Evolutionary conservation across 192 early-diverging fungal genomes (phyloP), one percentile per base, ranked within the genome.

Genomic region (Coemansia sp.): DNA sequence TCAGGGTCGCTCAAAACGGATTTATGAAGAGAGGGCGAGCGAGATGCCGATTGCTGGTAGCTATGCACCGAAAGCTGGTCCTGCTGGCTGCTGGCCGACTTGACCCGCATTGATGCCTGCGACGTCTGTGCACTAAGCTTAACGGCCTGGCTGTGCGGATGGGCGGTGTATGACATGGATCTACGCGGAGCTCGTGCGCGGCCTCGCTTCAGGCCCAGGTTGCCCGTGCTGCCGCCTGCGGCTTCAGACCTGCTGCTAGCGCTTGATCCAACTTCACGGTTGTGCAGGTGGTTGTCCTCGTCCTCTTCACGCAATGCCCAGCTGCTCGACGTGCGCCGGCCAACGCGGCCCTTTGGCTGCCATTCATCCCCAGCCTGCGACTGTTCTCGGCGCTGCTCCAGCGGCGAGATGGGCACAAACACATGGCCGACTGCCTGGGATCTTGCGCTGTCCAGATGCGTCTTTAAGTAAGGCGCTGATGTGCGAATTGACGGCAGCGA

Each of bases 371-470:
- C n/a, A 12, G 51, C 42, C 6, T 52, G 60, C 10, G 38, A 30
- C 15, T 69, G 66, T 30, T 69, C 73, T 18, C 73, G 73, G 40
- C 62, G 73, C 47, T 76, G 73, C 43, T 76, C 73, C 3, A 76
- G 54, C 5, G 73, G 73, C 28, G 73, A 76, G 48, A 76, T 69
- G 1, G 73, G 73, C 41, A 76, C 73, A 30, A 61, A 62, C 73
- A 76, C 65, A 23, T 62, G 66, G 16, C 62, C 16, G 14, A 34
- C 59, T 12, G 52, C 48, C 32, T 64, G 61, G 16, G 66, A 45
- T 45, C 60, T 64, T 53, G 62, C 34, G 0, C 46, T 40, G 16
- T 65, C 62, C 28, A 69, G 11, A 9, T 65, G 66, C 3, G 58
- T 20, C 39, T 59, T 69, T 38, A 69, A 66, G 11, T 66, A 62